These are phyloP conservation scores for Trichoderma citrinoviride DNA, from an alignment of 2,329 filamentous ascomycete genomes.

Conservation along the genomic window DNA sequence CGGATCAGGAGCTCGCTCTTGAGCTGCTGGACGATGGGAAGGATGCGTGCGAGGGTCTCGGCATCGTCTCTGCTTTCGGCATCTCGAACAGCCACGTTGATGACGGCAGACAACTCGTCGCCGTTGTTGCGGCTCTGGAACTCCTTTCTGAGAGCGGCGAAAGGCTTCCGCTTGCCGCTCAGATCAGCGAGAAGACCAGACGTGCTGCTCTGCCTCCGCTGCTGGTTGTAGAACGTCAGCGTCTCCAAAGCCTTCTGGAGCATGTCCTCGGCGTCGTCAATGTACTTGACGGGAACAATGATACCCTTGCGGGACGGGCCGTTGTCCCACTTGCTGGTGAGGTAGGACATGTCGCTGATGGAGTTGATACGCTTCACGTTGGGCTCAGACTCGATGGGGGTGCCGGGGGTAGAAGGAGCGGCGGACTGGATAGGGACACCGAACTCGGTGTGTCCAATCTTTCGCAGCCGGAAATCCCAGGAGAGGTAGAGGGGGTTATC, in stretches of 20 bases:
- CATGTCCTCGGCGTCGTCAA: conserved; percentile 90
- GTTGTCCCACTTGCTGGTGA: conserved; percentile 67
- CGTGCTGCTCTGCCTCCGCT: conserved; percentile 53
- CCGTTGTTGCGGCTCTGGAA: conserved; percentile 42
- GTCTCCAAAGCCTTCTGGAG: conserved; percentile 80
- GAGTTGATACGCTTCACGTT: conserved; percentile 82
- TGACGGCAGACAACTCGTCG: conserved; percentile 84
- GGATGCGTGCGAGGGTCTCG: conserved; percentile 74
- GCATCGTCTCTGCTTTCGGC: conserved; percentile 79
- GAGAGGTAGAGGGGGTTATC: conserved; percentile 71
- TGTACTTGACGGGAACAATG: conserved; percentile 86
- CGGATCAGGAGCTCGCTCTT: conserved; percentile 80
- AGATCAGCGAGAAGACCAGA: conserved; percentile 69
- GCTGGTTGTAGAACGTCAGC: conserved; percentile 62
- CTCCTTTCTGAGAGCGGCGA: conserved; percentile 29
- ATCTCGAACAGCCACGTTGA: conserved; percentile 89
- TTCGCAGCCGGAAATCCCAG: conserved; percentile 95
- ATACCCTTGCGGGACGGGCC: conserved; percentile 89
- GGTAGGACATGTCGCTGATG: conserved; percentile 94
- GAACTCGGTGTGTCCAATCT: conserved; percentile 88
- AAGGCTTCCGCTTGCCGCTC: conserved; percentile 65
- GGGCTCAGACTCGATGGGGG: conserved; percentile 58
- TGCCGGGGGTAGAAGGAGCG: conserved; percentile 80
- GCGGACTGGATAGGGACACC: conserved; percentile 76
- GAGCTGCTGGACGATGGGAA: conserved; percentile 71